Base-by-base conservation (phyloP, 495 filamentous ascomycete species). In the Penicillium samsonianum region DNA sequence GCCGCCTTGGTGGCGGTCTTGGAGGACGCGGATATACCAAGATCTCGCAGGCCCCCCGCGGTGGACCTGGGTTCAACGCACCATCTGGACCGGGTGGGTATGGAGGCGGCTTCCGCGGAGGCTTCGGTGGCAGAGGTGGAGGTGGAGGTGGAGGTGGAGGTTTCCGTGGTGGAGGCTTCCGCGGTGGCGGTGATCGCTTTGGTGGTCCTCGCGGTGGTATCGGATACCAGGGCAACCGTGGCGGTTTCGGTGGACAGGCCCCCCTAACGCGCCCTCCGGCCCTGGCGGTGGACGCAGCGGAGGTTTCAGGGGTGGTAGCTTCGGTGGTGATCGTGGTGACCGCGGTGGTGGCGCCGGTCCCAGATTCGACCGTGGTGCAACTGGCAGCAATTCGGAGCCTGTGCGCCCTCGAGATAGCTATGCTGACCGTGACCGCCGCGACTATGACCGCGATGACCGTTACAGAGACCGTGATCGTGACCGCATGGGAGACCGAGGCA, bases 11-110 rank as follows among this genome's bases (percentile, higher is more conserved):
- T 53, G 94, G 94, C 63, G 95, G 95, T 28, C 81, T 96, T 14
- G 94, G 95, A 37, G 92, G 92, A 31, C 89, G 93, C 62, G 89
- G 90, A 40, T 97, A 98, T 74, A 97, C 93, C 31, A 96, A 95
- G 72, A 83, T 87, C 8, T 77, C 85, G 59, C 82, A 88, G 23
- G 78, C 84, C n/a, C 83, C 90, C 23, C 92, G 92, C 16, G 79
- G 84, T 59, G 84, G 80, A 3, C 71, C 77, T 25, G 81, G 80
- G 20, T 84, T 85, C 66, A 78, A 74, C 55, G 79, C 84, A 43
- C 84, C 85, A 20, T 77, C 79, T 23, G 91, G 90, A 28, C 87
- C 88, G 19, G 86, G 84, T 49, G 84, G 80, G 16, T 87, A 78
- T 55, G 83, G 85, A 38, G 82, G 87, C 44, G 88, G 87, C 17